Evolutionary conservation across 2,329 filamentous ascomycete species (phyloP).

Genomic region (Epicoccum nigrum): DNA sequence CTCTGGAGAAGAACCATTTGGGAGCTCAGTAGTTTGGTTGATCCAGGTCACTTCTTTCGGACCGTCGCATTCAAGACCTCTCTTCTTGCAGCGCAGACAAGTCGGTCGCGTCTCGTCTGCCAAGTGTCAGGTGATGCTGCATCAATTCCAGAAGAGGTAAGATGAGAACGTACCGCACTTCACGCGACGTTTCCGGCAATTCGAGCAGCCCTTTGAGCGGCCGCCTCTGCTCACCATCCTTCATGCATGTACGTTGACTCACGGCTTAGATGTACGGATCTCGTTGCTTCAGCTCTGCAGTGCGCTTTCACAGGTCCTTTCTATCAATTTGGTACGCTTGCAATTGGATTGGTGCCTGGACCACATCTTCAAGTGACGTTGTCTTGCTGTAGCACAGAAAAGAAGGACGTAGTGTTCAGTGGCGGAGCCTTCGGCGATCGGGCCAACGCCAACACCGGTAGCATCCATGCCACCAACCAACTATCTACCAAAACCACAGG

Average conservation of each 20-base stretch:
- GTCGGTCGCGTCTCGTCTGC: constrained; percentile 34
- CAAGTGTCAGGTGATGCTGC: background rate
- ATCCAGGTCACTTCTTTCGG: constrained; percentile 36
- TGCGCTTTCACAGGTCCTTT: background rate
- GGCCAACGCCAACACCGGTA: constrained; percentile 3
- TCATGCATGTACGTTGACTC: too few relatives aligned
- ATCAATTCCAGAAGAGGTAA: background rate
- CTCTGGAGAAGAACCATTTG: background rate
- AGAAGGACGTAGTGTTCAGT: constrained; percentile 5
- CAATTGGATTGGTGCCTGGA: background rate
- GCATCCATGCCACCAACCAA: too few relatives aligned
- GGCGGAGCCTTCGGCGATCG: constrained; percentile 4
- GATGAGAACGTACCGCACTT: constrained; percentile 33
- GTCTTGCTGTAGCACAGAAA: background rate
- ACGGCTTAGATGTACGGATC: background rate
- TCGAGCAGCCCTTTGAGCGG: constrained; percentile 35
- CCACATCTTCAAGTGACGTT: constrained; percentile 1
- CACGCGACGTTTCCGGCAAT: constrained; percentile 35
- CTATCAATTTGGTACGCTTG: background rate
- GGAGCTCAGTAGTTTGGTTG: constrained; percentile 16
- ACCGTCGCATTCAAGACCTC: constrained; percentile 31
- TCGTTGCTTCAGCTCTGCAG: too few relatives aligned
- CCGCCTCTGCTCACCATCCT: constrained; percentile 39
- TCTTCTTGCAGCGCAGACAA: constrained; percentile 34
- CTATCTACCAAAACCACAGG: too few relatives aligned